A percentile compares a stretch with the other conserved stretches of the same genome.
phyloP scores from a whole-genome alignment of 805 yeast genomes.

The Teunomyces aglyptinius region DNA sequence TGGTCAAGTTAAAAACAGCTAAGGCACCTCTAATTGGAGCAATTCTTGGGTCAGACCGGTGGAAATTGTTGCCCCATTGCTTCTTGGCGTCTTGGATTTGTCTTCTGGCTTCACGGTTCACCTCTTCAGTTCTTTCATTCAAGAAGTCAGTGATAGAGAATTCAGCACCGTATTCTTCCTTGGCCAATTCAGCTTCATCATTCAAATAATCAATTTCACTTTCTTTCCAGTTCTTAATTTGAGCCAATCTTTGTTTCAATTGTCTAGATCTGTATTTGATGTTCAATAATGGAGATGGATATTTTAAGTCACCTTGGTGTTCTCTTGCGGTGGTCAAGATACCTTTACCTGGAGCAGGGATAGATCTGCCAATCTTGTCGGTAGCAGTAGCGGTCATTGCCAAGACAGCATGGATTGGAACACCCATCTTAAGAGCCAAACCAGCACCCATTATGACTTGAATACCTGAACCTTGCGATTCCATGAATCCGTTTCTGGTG shows the following conservation, averaged over 20 bases:
- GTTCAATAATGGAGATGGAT: conserved; percentile 77
- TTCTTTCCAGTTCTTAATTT: conserved; percentile 83
- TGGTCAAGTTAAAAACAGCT: conserved; percentile 87
- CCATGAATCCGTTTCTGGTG: conserved; percentile 97
- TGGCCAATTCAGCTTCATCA: conserved; percentile 63
- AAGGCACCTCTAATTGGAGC: conserved; percentile 97
- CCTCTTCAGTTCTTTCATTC: conserved; percentile 83
- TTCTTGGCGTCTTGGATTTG: conserved; percentile 87
- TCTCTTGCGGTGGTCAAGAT: conserved; percentile 97
- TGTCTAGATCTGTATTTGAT: conserved; percentile 93
- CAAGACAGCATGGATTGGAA: conserved; percentile 93
- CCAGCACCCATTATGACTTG: conserved; percentile 95
- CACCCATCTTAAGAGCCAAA: conserved; percentile 96
- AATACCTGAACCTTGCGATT: conserved; percentile 98
- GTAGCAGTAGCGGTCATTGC: conserved; percentile 96
- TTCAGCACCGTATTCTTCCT: conserved; percentile 51
- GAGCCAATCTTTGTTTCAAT: conserved; percentile 71
- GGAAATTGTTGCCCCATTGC: conserved; percentile 96
- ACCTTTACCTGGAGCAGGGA: conserved; percentile 99
- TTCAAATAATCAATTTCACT: conserved; percentile 67
- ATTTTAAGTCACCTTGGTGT: conserved; percentile 75
- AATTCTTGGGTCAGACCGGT: conserved; percentile 85
- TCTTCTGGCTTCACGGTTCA: conserved; percentile 76
- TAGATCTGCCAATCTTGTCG: conserved; percentile 97
- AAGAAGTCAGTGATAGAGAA: conserved; percentile 50